phyloP scores from a whole-genome alignment of 306 rosid genomes.

The Pyrus bretschneideri region DNA sequence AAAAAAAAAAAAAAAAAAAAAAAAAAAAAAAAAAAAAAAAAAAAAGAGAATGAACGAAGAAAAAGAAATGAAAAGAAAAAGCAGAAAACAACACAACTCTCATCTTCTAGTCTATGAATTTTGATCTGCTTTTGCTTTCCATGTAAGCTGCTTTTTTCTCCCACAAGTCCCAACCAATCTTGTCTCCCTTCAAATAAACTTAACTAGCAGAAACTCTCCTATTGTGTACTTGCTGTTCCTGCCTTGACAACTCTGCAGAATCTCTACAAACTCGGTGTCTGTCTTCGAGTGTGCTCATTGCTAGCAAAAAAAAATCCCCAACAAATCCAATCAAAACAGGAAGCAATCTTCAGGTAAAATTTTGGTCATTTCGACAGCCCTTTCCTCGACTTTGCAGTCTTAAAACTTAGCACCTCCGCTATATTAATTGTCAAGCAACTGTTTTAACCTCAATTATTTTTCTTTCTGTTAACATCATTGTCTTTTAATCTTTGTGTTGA shows the following conservation, averaged over 20 bases:
- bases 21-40: conserved; percentile 5
- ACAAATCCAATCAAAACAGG: conserved; percentile 1
- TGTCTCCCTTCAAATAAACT: conserved; percentile 19
- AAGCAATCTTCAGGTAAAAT: conserved; percentile 16
- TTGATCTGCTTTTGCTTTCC: conserved; percentile 29
- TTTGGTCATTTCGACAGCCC: not conserved
- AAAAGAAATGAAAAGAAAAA: conserved; percentile 24
- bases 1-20: conserved; percentile 25
- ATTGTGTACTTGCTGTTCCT: conserved; percentile 9
- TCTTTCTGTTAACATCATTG: no score
- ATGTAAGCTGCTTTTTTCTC: conserved; percentile 23
- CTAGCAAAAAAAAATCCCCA: not conserved
- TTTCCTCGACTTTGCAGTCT: not conserved
- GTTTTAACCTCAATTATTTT: not conserved
- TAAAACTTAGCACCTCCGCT: not conserved
- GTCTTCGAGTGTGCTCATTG: not conserved
- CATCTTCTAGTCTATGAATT: conserved; percentile 25
- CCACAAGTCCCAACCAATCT: conserved; percentile 25
- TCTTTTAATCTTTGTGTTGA: not conserved
- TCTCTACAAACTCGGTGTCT: conserved; percentile 7
- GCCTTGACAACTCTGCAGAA: conserved; percentile 13
- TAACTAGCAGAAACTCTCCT: conserved; percentile 17
- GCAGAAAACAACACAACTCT: conserved; percentile 21
- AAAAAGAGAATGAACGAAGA: conserved; percentile 12
- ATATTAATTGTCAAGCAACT: not conserved